A percentile compares a stretch with the other conserved stretches of the same genome.
Evolutionary conservation across 78 protist genomes (phyloP).

Genomic region (Bigelowiella natans): DNA sequence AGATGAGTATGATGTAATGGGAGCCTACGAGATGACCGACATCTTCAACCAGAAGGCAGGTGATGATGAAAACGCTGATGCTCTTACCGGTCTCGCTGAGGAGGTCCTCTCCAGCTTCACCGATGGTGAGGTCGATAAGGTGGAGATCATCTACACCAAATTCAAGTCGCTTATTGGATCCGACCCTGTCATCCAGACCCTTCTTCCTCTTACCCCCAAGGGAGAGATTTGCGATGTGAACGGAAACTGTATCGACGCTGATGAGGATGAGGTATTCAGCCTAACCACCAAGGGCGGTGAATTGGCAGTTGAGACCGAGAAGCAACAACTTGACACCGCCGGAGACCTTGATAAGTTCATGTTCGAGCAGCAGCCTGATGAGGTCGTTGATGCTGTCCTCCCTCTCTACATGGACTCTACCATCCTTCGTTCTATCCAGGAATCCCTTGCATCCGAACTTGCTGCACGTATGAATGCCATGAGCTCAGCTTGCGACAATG

Average conservation of each 20-base stretch:
- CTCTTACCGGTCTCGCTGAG: not conserved
- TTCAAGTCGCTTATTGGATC: constrained; percentile 35
- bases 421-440: constrained; percentile 30
- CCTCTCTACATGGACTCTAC: constrained; percentile 37
- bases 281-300: constrained; percentile 25
- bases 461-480: constrained; percentile 23
- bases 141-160: constrained; percentile 35
- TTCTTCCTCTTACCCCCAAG: constrained; percentile 24
- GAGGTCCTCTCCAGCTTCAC: constrained; percentile 20
- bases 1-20: not conserved
- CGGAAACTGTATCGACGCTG: constrained; percentile 14
- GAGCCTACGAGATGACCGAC: not conserved
- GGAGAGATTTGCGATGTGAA: constrained; percentile 2
- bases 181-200: constrained; percentile 25
- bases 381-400: constrained; percentile 30
- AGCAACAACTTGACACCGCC: not conserved
- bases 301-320: not conserved
- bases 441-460: constrained; percentile 48
- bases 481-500: constrained; percentile 40
- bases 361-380: constrained; percentile 12
- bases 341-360: not conserved
- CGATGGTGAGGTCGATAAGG: constrained; percentile 29
- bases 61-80: not conserved
- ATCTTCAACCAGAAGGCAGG: not conserved
- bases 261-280: constrained; percentile 40